phyloP scores from a whole-genome alignment of 345 rosid genomes.

The Conringia planisiliqua region DNA sequence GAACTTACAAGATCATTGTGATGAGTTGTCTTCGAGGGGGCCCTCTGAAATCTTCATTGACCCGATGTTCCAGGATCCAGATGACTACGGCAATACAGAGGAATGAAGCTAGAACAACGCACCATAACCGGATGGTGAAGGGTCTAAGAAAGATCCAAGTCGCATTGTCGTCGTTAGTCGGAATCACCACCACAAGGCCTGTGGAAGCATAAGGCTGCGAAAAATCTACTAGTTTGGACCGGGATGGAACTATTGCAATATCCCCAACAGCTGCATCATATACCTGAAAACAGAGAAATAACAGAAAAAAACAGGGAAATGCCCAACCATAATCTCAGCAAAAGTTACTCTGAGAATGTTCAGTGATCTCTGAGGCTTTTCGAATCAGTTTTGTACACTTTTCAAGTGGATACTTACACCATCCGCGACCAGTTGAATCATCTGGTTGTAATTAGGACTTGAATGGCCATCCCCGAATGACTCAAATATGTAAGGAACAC shows the following conservation, averaged over 20 bases:
- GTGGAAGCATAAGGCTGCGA: slow-evolving; percentile 65
- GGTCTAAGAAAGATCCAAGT: slow-evolving; percentile 82
- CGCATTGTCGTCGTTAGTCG: slow-evolving; percentile 30
- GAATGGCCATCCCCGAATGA: slow-evolving; percentile 63
- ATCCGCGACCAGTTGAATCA: slow-evolving; percentile 48
- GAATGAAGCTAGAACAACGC: slow-evolving; percentile 45
- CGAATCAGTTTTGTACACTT: not conserved
- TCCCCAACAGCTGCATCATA: slow-evolving; percentile 74
- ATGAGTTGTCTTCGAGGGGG: slow-evolving; percentile 53
- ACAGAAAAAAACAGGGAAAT: not conserved
- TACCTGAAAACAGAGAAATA: slow-evolving; percentile 34
- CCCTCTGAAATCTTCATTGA: slow-evolving; percentile 70
- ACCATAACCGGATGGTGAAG: slow-evolving; percentile 61
- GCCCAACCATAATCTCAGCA: not conserved
- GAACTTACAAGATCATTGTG: slow-evolving; percentile 61
- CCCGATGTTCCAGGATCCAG: slow-evolving; percentile 83
- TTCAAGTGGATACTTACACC: slow-evolving; percentile 50
- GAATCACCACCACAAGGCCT: slow-evolving; percentile 78
- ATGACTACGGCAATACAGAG: slow-evolving; percentile 58
- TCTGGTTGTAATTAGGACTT: slow-evolving; percentile 59
- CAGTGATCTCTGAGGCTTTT: slow-evolving; percentile 15
- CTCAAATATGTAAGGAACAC: slow-evolving; percentile 61
- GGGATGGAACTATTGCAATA: slow-evolving; percentile 55
- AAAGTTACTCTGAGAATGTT: not conserved
- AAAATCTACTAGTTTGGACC: slow-evolving; percentile 61